Percentiles rank a stretch among this genome's conserved stretches.
phyloP scores from a whole-genome alignment of 108 stramenopile genomes.

The Nannochloropsis gaditana region DNA sequence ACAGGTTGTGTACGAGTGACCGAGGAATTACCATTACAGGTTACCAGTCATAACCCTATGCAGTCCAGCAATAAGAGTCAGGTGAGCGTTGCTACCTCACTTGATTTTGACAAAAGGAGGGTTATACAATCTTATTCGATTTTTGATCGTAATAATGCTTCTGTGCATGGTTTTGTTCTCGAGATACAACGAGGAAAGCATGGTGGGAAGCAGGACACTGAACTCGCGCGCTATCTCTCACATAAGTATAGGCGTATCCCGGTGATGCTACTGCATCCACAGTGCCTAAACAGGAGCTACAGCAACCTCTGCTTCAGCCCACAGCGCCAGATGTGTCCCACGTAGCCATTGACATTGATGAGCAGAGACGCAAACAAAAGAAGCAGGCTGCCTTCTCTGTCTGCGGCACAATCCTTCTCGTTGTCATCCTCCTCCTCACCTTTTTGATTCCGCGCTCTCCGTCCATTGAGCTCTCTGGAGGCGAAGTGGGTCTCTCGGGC shows the following conservation, averaged over 20 bases:
- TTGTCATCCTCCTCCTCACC: background rate
- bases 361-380: background rate
- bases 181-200: no score
- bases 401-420: background rate
- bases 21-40: no score
- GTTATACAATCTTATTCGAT: no score
- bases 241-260: background rate
- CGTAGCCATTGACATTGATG: conserved; percentile 15
- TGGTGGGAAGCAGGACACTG: no score
- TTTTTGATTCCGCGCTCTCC: background rate
- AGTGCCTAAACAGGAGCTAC: background rate
- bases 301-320: conserved; percentile 10
- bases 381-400: background rate
- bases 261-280: background rate
- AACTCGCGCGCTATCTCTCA: background rate
- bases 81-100: no score
- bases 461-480: conserved; percentile 3
- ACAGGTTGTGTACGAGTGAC: no score
- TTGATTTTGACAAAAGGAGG: no score
- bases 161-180: no score
- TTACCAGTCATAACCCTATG: no score
- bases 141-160: no score
- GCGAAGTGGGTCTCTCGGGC: background rate
- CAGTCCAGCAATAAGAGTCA: no score
- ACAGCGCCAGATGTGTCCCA: background rate